These are phyloP conservation scores for Bolboschoenoplectus hybrid DNA, from an alignment of 202 grass and related monocot species.

Conservation along the genomic window DNA sequence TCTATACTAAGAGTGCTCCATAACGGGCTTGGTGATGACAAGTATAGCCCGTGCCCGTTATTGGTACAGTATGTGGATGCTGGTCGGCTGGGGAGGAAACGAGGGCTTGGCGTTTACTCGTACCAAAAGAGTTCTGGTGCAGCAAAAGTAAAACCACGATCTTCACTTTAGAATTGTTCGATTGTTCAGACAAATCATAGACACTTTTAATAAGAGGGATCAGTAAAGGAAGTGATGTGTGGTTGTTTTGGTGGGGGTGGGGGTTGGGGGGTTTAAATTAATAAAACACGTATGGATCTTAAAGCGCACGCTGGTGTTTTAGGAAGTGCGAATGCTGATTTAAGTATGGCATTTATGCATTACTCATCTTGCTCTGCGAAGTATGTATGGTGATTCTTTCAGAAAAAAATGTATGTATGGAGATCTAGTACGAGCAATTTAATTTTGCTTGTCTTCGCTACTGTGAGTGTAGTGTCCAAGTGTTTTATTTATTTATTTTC, in stretches of 20 bases:
- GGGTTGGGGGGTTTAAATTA: not conserved
- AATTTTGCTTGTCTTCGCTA: not conserved
- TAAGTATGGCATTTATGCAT: not conserved
- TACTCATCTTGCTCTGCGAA: not conserved
- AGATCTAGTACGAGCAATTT: not conserved
- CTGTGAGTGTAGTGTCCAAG: not conserved
- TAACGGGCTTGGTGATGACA: constrained; percentile 78
- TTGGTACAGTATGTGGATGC: constrained; percentile 95
- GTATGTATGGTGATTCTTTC: not conserved
- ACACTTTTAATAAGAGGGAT: not conserved
- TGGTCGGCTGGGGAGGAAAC: constrained; percentile 77
- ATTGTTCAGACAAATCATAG: not conserved
- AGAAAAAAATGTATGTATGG: not conserved
- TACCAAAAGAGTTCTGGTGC: constrained; percentile 48
- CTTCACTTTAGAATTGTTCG: constrained; percentile 53
- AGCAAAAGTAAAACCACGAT: constrained; percentile 40
- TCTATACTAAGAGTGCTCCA: constrained; percentile 87
- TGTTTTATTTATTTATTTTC: not conserved
- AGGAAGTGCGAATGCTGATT: not conserved
- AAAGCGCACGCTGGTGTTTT: not conserved
- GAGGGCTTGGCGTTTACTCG: constrained; percentile 72
- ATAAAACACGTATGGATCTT: not conserved
- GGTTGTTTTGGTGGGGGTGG: not conserved
- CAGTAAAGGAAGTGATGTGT: not conserved
- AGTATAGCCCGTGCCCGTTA: constrained; percentile 94